Percentiles rank a stretch among this genome's conserved stretches.
These are phyloP conservation scores for Kwoniella dendrophila DNA, from an alignment of 768 basidiomycete genomes.

Conservation along the genomic window DNA sequence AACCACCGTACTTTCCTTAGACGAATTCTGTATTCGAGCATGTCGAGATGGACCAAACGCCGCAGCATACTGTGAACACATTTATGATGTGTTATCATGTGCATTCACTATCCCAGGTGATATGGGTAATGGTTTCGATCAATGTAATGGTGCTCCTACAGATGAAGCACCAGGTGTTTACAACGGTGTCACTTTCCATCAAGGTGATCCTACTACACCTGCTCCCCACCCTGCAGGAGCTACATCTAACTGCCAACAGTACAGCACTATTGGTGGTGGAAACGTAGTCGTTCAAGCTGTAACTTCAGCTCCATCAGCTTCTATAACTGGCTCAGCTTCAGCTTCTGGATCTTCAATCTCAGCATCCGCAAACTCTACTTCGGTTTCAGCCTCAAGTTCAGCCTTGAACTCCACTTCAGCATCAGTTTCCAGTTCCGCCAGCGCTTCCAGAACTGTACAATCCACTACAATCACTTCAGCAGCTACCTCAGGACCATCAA, in stretches of 20 bases:
- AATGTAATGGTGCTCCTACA: conserved; percentile 44
- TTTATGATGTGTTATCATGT: conserved; percentile 56
- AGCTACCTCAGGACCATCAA: not conserved
- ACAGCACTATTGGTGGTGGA: conserved; percentile 61
- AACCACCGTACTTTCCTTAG: not conserved
- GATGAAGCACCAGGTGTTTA: conserved; percentile 56
- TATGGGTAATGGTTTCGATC: conserved; percentile 37
- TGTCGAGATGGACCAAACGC: conserved; percentile 54
- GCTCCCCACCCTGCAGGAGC: conserved; percentile 60
- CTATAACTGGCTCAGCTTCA: conserved; percentile 18
- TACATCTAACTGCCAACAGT: conserved; percentile 61
- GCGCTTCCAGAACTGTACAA: not conserved
- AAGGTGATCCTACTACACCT: conserved; percentile 58
- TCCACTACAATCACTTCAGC: conserved; percentile 8
- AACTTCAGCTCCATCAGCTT: conserved; percentile 8
- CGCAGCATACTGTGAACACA: conserved; percentile 58
- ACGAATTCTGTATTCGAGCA: conserved; percentile 50
- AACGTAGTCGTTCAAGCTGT: conserved; percentile 28
- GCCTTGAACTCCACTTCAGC: conserved; percentile 12
- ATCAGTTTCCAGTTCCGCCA: conserved; percentile 7
- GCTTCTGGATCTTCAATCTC: no score
- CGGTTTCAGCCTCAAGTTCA: conserved; percentile 9
- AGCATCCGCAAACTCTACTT: no score
- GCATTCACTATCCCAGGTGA: conserved; percentile 48
- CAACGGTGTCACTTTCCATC: conserved; percentile 57